phyloP scores from a whole-genome alignment of 1,139 yeast genomes.

The Yamadazyma spencermartinsiae region DNA sequence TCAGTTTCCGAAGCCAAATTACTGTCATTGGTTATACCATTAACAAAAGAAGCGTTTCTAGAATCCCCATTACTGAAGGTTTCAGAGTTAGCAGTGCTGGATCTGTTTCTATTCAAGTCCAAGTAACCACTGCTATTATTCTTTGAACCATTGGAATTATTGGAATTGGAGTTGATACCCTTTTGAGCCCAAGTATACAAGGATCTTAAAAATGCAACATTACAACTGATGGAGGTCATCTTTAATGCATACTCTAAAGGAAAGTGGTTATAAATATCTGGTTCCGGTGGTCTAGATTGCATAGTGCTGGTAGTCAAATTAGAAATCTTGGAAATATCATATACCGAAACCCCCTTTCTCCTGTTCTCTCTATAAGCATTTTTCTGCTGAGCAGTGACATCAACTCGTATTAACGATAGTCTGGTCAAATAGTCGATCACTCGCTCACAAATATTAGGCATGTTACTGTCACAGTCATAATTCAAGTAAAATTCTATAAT shows the following conservation, averaged over 20 bases:
- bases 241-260: slow-evolving; percentile 85
- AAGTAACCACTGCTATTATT: slow-evolving; percentile 12
- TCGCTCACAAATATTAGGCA: slow-evolving; percentile 85
- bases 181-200: slow-evolving; percentile 87
- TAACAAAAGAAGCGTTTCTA: slow-evolving; percentile 35
- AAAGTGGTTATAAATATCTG: slow-evolving; percentile 53
- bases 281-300: slow-evolving; percentile 61
- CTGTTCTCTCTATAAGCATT: slow-evolving; percentile 63
- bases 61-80: slow-evolving; percentile 29
- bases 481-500: slow-evolving; percentile 90
- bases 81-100: slow-evolving; percentile 44
- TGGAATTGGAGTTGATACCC: slow-evolving; percentile 38
- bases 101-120: slow-evolving; percentile 33
- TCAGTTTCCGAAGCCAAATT: slow-evolving; percentile 45
- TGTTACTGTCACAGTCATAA: slow-evolving; percentile 86
- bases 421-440: slow-evolving; percentile 76
- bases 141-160: slow-evolving; percentile 5
- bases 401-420: slow-evolving; percentile 70
- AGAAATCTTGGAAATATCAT: slow-evolving; percentile 72
- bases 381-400: slow-evolving; percentile 69
- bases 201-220: slow-evolving; percentile 81
- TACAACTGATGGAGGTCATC: slow-evolving; percentile 74
- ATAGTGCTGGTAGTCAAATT: slow-evolving; percentile 71
- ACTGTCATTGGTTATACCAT: slow-evolving; percentile 18
- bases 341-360: slow-evolving; percentile 65